Conservation (phyloP, 2,329 filamentous ascomycete genomes). For the Pseudonectria foliicola region DNA sequence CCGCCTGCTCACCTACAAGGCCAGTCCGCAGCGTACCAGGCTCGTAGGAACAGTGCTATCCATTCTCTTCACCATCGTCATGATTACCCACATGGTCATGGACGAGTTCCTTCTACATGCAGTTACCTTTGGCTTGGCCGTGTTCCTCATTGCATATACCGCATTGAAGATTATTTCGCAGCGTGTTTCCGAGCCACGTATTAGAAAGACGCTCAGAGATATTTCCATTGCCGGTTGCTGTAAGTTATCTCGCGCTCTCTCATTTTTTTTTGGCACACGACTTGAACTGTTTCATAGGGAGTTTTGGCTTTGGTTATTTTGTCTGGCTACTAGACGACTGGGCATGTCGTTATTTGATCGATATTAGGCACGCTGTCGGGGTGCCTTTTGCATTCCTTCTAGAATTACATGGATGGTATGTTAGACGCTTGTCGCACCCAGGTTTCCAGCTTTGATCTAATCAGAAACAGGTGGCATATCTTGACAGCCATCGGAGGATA, state of each 20-base stretch:
- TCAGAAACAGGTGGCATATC: constrained; percentile 31
- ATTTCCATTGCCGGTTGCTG: constrained; percentile 14
- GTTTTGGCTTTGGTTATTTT: constrained; percentile 30
- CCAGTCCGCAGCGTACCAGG: constrained; percentile 17
- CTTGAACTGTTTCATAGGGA: constrained; percentile 16
- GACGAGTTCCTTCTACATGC: constrained; percentile 36
- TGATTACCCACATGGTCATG: constrained; percentile 35
- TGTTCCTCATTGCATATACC: constrained; percentile 27
- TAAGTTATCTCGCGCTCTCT: constrained; percentile 2
- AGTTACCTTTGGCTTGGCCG: constrained; percentile 25
- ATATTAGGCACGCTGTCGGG: constrained; percentile 22
- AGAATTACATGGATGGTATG: constrained; percentile 36
- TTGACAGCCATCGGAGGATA: constrained; percentile 36
- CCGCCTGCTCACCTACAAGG: constrained; percentile 31
- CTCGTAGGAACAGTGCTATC: constrained; percentile 15
- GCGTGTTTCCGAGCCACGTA: constrained; percentile 21
- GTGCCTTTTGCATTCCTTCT: constrained; percentile 31
- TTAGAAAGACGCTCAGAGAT: constrained; percentile 13
- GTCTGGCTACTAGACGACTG: constrained; percentile 34
- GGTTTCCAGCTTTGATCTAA: neutral
- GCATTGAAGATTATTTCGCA: constrained; percentile 25
- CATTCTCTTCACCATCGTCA: constrained; percentile 25
- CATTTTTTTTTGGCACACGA: rapidly evolving
- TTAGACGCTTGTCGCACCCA: neutral
- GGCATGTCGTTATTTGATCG: constrained; percentile 23